These are phyloP conservation scores for Centaurea solstitialis DNA, from an alignment of 129 eudicot species.

Conservation along the genomic window DNA sequence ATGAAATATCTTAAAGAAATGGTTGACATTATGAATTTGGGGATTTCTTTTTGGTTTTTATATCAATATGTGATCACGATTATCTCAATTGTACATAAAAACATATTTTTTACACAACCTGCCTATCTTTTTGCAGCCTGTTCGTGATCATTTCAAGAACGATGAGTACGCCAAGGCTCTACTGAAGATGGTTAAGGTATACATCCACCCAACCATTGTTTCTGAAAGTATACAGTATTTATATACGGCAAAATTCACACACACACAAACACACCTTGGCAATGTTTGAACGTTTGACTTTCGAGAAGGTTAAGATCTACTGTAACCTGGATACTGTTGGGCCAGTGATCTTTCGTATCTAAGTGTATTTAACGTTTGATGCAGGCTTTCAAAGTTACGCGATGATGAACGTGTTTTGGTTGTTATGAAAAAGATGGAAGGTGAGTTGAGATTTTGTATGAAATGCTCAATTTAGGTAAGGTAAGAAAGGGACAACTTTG, in stretches of 20 bases:
- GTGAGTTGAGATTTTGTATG: neutral
- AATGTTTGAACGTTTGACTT: too few relatives aligned
- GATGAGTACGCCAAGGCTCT: conserved; percentile 67
- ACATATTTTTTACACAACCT: too few relatives aligned
- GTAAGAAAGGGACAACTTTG: too few relatives aligned
- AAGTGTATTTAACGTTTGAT: neutral
- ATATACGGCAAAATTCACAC: neutral
- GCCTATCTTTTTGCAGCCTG: conserved; percentile 59
- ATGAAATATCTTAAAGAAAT: neutral
- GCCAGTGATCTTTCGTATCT: neutral
- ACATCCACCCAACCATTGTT: conserved; percentile 1
- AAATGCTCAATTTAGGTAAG: too few relatives aligned
- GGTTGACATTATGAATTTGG: neutral
- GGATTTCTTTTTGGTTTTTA: neutral
- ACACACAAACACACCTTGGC: neutral
- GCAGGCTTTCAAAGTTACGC: conserved; percentile 67
- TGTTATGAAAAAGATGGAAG: neutral
- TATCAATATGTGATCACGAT: too few relatives aligned
- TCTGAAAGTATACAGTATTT: too few relatives aligned
- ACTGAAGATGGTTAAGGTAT: conserved; percentile 85
- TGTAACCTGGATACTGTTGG: neutral
- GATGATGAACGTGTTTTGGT: conserved; percentile 27
- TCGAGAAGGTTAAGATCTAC: neutral
- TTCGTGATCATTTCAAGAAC: conserved; percentile 84
- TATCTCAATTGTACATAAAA: too few relatives aligned